Base-by-base conservation (phyloP, 495 filamentous ascomycete genomes). In the Xylaria scruposa region DNA sequence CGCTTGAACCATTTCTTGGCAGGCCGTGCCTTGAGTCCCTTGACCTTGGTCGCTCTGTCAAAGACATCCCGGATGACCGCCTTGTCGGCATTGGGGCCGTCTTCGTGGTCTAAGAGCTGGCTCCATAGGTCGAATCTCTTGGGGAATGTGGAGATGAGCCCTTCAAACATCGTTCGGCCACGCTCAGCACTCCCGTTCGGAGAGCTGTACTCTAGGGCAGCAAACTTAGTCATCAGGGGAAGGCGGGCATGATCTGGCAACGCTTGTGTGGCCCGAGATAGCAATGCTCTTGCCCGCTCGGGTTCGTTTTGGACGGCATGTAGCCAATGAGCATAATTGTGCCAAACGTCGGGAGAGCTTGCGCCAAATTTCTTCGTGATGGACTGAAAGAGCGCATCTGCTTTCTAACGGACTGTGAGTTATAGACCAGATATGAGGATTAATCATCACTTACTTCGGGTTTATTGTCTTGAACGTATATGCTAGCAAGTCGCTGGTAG, bases 251-350 rank as follows among this genome's bases (percentile, higher is more conserved):
- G 80, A 82, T 67, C 84, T 70, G 67, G 90, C 19, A 99, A 89
- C 8, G 93, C 91, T 83, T 98, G 94, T 42, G 91, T 89, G 40
- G 97, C 96, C 63, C 96, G 92, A 13, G 91, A 86, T n/a, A 98
- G 89, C 8, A 98, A 86, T 0, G 87, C 89, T 49, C 95, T 92
- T 17, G 91, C 95, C 40, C 91, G 88, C 24, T 91, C 90, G 0
- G 92, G 89, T n/a, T 87, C 85, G 70, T 87, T 84, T 59, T 88
- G 81, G 33, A 86, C 91, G 65, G 89, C 88, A 83, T 95, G 90
- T 49, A 98, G 88, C 89, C 97, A 97, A 77, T 90, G 92, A 54
- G 95, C 95, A 81, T 97, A 97, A 85, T 98, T 98, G 84, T 93
- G 83, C 91, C 93, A 98, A 79, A 98, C 89, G 59, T 91, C 86